Percentiles rank a stretch among this genome's conserved stretches.
Conservation (phyloP, 306 rosid genomes). For the Malus fusca region DNA sequence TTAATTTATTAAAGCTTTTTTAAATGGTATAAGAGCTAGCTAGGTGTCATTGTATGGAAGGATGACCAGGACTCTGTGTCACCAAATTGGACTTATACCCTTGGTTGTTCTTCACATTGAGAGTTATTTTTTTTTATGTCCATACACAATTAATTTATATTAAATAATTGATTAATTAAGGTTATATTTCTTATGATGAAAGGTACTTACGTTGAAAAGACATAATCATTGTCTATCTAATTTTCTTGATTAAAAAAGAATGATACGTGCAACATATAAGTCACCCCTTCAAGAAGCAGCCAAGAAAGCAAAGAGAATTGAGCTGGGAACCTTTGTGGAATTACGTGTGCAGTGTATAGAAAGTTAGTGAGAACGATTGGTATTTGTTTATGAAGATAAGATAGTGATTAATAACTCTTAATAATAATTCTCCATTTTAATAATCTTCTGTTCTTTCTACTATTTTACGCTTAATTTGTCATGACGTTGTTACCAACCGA, state of each 20-base stretch:
- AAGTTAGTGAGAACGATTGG: slow-evolving; percentile 26
- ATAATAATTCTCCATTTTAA: neutral
- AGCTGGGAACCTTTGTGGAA: slow-evolving; percentile 20
- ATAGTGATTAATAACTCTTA: neutral
- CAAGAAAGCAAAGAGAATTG: slow-evolving; percentile 15
- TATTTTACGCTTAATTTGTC: neutral
- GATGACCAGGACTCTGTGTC: neutral
- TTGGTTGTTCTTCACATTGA: neutral
- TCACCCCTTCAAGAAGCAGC: slow-evolving; percentile 22
- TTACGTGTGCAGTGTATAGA: neutral
- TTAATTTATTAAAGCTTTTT: neutral
- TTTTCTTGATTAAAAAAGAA: neutral
- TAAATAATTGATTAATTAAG: neutral
- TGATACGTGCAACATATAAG: slow-evolving; percentile 3
- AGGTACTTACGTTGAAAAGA: slow-evolving; percentile 36
- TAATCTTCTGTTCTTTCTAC: neutral
- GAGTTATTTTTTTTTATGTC: neutral
- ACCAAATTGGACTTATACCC: neutral
- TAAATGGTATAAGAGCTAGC: neutral
- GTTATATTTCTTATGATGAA: slow-evolving; percentile 17
- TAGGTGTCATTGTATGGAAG: neutral
- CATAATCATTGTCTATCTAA: slow-evolving; percentile 23
- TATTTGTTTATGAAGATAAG: slow-evolving; percentile 13
- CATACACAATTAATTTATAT: neutral
- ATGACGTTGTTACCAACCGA: neutral